Evolutionary conservation across 2,329 filamentous ascomycete species (phyloP).

Genomic region (Fusarium sublunatum): DNA sequence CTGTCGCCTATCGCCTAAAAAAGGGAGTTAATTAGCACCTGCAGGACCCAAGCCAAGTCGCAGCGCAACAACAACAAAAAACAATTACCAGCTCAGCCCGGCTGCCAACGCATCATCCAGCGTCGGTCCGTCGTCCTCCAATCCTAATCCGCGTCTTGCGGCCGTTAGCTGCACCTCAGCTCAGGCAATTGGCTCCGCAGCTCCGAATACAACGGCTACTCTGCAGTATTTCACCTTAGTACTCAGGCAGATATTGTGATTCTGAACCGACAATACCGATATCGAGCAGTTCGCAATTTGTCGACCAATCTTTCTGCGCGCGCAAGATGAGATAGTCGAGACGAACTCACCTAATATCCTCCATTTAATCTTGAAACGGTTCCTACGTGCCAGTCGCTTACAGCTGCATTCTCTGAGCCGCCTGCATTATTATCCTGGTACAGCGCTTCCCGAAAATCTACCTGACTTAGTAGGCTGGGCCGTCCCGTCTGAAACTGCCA

Average conservation of each 20-base stretch:
- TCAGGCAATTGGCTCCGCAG: constrained; percentile 34
- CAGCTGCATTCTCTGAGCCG: constrained; percentile 31
- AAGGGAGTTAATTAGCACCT: constrained; percentile 43
- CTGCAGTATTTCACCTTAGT: constrained; percentile 40
- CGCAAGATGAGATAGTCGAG: constrained; percentile 59
- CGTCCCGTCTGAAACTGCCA: constrained; percentile 45
- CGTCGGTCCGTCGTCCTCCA: constrained; percentile 38
- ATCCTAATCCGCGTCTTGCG: constrained; percentile 37
- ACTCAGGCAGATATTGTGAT: constrained; percentile 35
- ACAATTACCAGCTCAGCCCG: constrained; percentile 28
- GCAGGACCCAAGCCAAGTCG: constrained; percentile 33
- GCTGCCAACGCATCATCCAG: constrained; percentile 41
- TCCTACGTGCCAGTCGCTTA: constrained; percentile 32
- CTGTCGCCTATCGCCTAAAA: constrained; percentile 28
- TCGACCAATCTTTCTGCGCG: constrained; percentile 43
- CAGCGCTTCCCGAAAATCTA: constrained; percentile 37
- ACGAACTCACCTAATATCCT: constrained; percentile 51
- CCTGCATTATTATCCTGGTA: constrained; percentile 36
- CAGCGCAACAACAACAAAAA: constrained; percentile 40
- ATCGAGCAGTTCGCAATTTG: constrained; percentile 51
- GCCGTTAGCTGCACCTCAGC: constrained; percentile 40
- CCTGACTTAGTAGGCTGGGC: constrained; percentile 14
- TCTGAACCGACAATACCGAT: constrained; percentile 39
- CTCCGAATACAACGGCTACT: constrained; percentile 31
- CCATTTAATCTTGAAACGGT: constrained; percentile 27